Base-by-base conservation (phyloP, 768 basidiomycete genomes). In the Punctularia strigosozonata region DNA sequence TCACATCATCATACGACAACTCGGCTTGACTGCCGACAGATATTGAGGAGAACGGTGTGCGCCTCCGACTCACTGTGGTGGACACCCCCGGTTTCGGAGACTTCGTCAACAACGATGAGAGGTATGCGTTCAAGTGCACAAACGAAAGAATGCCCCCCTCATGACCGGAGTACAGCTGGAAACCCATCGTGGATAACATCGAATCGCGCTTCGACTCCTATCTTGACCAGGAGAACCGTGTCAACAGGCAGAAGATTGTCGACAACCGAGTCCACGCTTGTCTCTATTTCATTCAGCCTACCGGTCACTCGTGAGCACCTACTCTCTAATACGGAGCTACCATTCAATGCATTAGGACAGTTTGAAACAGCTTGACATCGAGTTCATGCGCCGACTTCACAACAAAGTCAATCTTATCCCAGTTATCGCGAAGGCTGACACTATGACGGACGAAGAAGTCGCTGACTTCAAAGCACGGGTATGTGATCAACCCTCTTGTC, bases 41-140 rank as follows among this genome's bases (percentile, higher is more conserved):
- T 58, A 98, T 99, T 54, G 94, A 98, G 67, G 95, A 99, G 68
- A 94, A 85, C 43, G 94, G 92, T 43, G 95, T 98, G 30, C 77
- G 92, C 49, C 77, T 98, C 31, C 90, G 91, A 56, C 65, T 99
- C 41, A 98, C 91, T n/a, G 94, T 99, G 45, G 95, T 99, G 46
- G 95, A 99, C 58, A 99, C 92, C 21, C 95, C 95, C 41, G 95
- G 95, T 24, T 99, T 97, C 54, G 95, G 95, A 44, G 95, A 99
- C 60, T 98, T 95, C 60, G 92, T 98, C 56, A 97, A 99, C 71
- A 99, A 99, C 59, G 89, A 95, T 50, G 90, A 95, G 55, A 91
- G 91, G 90, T 89, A 46, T 47, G 64, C 47, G 47, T 50, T 35
- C 38, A 42, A 40, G 43, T 46, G 37, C 28, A 8, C 24, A 8